phyloP scores from a whole-genome alignment of 805 yeast genomes.

The Wickerhamomyces ciferrii region DNA sequence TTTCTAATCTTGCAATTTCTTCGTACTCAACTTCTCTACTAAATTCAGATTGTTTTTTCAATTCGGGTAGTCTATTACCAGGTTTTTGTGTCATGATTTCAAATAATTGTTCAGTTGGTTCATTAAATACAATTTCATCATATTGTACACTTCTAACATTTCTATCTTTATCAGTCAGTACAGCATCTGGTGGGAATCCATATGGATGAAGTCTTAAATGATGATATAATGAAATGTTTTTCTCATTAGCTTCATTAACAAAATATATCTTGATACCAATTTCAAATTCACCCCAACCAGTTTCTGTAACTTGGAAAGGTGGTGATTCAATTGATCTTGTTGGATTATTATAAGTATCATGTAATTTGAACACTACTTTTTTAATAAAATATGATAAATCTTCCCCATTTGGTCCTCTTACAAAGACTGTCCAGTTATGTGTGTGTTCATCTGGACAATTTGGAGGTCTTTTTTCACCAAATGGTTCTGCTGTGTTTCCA shows the following conservation, averaged over 20 bases:
- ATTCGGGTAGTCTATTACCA: constrained; percentile 42
- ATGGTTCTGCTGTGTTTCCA: constrained; percentile 75
- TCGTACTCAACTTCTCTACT: constrained; percentile 55
- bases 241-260: constrained; percentile 82
- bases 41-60: constrained; percentile 33
- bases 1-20: constrained; percentile 52
- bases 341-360: constrained; percentile 87
- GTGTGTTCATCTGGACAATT: constrained; percentile 86
- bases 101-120: constrained; percentile 89
- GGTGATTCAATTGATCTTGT: constrained; percentile 84
- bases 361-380: constrained; percentile 89
- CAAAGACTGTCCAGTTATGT: constrained; percentile 92
- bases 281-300: constrained; percentile 99
- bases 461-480: constrained; percentile 48
- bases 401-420: constrained; percentile 71
- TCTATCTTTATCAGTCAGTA: constrained; percentile 21
- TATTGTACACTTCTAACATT: constrained; percentile 59
- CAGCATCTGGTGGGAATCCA: constrained; percentile 31
- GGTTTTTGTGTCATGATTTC: constrained; percentile 69
- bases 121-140: constrained; percentile 92
- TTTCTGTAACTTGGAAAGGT: constrained; percentile 92
- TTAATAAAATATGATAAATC: constrained; percentile 80
- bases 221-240: constrained; percentile 80
- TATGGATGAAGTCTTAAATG: constrained; percentile 91
- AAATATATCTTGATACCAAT: constrained; percentile 83